Conservation (phyloP, 768 basidiomycete genomes). For the Lentinula edodes region DNA sequence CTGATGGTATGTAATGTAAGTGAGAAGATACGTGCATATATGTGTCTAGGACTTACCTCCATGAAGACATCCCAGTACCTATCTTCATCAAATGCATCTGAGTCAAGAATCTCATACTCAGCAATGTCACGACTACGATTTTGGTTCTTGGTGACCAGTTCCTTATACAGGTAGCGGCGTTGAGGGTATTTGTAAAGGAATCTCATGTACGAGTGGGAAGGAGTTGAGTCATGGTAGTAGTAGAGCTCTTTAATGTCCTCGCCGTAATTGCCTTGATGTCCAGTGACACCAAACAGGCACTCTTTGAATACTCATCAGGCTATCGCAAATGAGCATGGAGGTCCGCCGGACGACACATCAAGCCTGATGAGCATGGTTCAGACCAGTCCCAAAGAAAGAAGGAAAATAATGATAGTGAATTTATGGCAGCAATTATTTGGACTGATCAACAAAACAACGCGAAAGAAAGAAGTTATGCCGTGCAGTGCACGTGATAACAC, state of each 20-base stretch:
- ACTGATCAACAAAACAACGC: no score
- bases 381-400: conserved; percentile 92
- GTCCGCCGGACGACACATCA: no score
- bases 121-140: conserved; percentile 77
- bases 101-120: conserved; percentile 93
- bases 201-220: conserved; percentile 99
- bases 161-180: conserved; percentile 86
- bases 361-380: conserved; percentile 49
- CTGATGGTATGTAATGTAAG: conserved; percentile 30
- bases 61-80: conserved; percentile 99
- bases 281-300: conserved; percentile 92
- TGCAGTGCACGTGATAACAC: no score
- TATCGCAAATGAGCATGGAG: no score
- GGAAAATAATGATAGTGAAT: conserved; percentile 36
- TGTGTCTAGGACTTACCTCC: conserved; percentile 54
- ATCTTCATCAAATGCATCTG: conserved; percentile 86
- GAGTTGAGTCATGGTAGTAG: conserved; percentile 97
- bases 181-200: conserved; percentile 99
- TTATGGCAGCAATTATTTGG: no score
- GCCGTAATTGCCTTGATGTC: conserved; percentile 97
- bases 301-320: conserved; percentile 68
- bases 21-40: not conserved
- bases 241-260: conserved; percentile 99
- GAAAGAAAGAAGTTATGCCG: no score
- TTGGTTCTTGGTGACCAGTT: conserved; percentile 81